Evolutionary conservation across 139 green algal genomes (phyloP).

Genomic region (Chloropicon primus): DNA sequence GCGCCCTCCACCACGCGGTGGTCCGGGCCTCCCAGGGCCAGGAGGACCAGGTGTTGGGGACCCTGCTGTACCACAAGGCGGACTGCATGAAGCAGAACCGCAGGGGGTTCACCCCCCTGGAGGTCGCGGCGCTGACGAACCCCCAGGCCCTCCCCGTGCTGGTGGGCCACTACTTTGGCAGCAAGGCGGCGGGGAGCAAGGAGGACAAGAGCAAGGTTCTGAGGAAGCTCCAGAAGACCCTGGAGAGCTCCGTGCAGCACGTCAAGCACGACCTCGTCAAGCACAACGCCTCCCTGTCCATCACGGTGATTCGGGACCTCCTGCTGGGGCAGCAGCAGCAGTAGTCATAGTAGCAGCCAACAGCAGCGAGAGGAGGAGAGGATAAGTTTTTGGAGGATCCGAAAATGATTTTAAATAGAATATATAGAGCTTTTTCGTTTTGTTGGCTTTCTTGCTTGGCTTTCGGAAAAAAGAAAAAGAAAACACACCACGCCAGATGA

Average conservation of each 20-base stretch:
- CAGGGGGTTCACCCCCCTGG: not conserved
- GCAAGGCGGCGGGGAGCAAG: not conserved
- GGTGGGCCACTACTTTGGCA: not conserved
- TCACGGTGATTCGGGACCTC: not conserved
- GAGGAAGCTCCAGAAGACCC: not conserved
- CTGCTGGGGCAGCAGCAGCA: not conserved
- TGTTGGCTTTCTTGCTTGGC: no score
- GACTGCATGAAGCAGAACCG: not conserved
- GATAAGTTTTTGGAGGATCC: no score
- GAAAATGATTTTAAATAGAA: no score
- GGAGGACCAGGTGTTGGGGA: not conserved
- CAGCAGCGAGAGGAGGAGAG: no score
- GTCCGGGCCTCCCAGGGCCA: not conserved
- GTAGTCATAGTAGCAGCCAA: no score
- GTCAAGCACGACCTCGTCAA: not conserved
- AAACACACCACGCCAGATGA: no score
- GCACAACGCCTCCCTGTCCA: not conserved
- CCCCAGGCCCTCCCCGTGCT: not conserved
- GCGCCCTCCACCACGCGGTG: not conserved
- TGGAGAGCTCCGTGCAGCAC: not conserved
- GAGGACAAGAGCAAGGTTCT: not conserved
- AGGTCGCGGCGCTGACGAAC: not conserved
- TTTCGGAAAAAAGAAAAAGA: no score
- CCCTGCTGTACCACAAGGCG: not conserved
- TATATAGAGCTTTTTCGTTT: no score